Evolutionary conservation across 768 basidiomycete species (phyloP), one percentile per base, ranked within the genome.

Genomic region (Russula vinacea): DNA sequence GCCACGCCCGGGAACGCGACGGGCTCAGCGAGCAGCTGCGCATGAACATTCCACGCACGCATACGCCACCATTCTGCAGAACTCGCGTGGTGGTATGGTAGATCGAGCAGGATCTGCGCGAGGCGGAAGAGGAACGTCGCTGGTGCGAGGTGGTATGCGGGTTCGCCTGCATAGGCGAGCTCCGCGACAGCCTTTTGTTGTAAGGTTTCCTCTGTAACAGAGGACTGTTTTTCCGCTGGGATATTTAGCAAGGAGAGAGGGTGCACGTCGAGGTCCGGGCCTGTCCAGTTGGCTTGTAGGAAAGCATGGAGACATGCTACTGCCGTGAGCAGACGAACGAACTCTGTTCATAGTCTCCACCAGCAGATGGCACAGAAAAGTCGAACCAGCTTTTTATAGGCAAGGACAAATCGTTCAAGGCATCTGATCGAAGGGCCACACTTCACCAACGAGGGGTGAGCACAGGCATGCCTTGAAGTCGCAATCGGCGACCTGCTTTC

Each of bases 281-380:
- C 97, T 0, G 95, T 98, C 94, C 94, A 99, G 75, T 99, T 99
- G 33, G 79, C 81, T 73, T 99, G 97, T 5, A 94, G 79, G 77
- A 95, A 99, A 0, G 91, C 85, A 67, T 97, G 93, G 26, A 98
- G 79, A 66, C 88, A 88, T 7, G 93, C 86, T 11, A 96, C 80
- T 0, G 85, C 92, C 11, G 93, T 67, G 13, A 83, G 74, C 44
- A 98, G 77, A 35, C 80, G 81, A 42, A 80, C 64, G 24, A 88
- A 70, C 72, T 90, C 89, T 75, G 75, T 49, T 82, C 80, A 16
- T 73, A 69, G 2, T 75, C 74, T 55, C 78, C 75, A 5, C 71
- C 51, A 10, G 71, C 67, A n/a, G 74, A 64, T 5, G 73, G 58
- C 11, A 70, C 66, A 3, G 71, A 54, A 67, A 78, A 77, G 17